Base-by-base conservation (phyloP, 176 grass and related monocot species). In the Elaeis guineensis region DNA sequence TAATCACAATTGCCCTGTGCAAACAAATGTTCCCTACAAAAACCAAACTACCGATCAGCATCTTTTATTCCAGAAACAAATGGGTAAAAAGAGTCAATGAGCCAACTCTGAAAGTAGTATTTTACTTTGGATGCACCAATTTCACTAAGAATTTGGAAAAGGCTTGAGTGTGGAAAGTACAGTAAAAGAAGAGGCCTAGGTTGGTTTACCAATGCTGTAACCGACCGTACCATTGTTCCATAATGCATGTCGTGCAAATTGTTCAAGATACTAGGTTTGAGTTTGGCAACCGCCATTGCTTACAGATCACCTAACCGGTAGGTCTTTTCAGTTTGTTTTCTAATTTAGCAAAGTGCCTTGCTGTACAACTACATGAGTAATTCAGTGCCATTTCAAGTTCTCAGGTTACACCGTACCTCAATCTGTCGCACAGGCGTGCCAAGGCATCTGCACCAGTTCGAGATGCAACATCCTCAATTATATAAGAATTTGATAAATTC, bases 361-460 rank as follows among this genome's bases (percentile, higher is more conserved):
- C 5, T 30, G 5, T 14, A 57, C 15, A 15, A 15, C 16, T 15
- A 7, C 19, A 44, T 16, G 25, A 6, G 16, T 20, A 16, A 63
- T 58, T 28, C 17, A 59, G 65, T 50, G 28, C 3, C 5, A 35
- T 6, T 49, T 50, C 39, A 16, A 52, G 21, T 11, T 21, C 21
- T 6, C 24, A 69, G 49, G 14, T 74, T 77, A 19, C 9, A 61
- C 4, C 19, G 14, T 82, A 96, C 87, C 92, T 88, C 69, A 91
- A 54, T 74, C 69, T 88, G 75, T 73, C 80, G 66, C 92, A 97
- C 28, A 97, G 50, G 25, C 87, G 87, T 51, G 84, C 81, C 72
- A 97, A 83, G 62, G 92, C 71, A 91, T 88, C 92, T 62, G 81
- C 81, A 61, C 83, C 83, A 59, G 78, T 90, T 54, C 87, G 73